Evolutionary conservation across 225 moss, liverwort and hornwort species (phyloP).

Genomic region (Pseudoscleropodium purum): DNA sequence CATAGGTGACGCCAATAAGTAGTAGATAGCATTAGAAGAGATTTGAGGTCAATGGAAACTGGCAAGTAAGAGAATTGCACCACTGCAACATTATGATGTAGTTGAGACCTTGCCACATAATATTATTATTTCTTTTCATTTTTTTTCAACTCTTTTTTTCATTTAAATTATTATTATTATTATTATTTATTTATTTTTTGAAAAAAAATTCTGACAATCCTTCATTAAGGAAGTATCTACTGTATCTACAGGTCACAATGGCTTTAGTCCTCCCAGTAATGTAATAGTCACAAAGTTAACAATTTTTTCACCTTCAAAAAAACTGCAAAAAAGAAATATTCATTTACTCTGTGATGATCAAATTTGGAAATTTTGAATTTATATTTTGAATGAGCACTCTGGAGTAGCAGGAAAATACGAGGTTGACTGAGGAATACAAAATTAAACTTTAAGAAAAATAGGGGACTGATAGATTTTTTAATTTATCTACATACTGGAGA

Average conservation of each 20-base stretch:
- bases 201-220: too few relatives aligned
- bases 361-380: background rate
- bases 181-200: too few relatives aligned
- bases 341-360: too few relatives aligned
- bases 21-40: too few relatives aligned
- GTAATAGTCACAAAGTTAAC: background rate
- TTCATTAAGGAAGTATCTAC: background rate
- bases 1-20: accelerated
- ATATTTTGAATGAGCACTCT: background rate
- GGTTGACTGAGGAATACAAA: background rate
- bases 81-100: too few relatives aligned
- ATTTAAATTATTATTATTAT: too few relatives aligned
- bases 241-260: background rate
- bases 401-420: background rate
- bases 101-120: too few relatives aligned
- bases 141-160: too few relatives aligned
- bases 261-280: background rate
- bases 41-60: too few relatives aligned
- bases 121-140: too few relatives aligned
- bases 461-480: background rate
- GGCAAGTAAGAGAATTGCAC: too few relatives aligned
- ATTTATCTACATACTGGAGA: background rate
- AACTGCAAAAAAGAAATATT: background rate
- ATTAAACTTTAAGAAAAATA: background rate
- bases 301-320: background rate